Evolutionary conservation across 108 stramenopile genomes (phyloP).

Genomic region (Cyclotella cryptica): DNA sequence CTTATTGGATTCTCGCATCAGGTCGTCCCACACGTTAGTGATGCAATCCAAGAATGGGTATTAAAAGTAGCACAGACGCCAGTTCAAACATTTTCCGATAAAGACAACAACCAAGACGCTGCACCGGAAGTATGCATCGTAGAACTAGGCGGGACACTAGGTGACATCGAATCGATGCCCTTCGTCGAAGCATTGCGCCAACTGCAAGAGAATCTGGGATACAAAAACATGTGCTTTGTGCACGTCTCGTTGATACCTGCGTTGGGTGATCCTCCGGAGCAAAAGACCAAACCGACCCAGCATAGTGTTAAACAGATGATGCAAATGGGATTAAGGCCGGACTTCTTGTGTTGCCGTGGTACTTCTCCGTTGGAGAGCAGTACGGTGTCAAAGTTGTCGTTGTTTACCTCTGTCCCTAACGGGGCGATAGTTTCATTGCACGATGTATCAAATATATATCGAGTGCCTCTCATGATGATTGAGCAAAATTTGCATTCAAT

Average conservation of each 20-base stretch:
- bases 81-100: conserved; percentile 51
- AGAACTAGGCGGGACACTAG: conserved; percentile 89
- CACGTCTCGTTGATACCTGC: conserved; percentile 72
- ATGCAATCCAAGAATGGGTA: conserved; percentile 93
- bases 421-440: conserved; percentile 72
- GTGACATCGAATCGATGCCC: conserved; percentile 83
- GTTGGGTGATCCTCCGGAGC: conserved; percentile 53
- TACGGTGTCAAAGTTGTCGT: conserved; percentile 59
- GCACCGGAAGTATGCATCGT: conserved; percentile 89
- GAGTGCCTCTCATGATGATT: conserved; percentile 84
- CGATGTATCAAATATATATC: conserved; percentile 90
- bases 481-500: conserved; percentile 70
- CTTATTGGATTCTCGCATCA: neutral
- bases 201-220: conserved; percentile 61
- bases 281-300: conserved; percentile 68
- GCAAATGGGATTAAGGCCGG: conserved; percentile 68
- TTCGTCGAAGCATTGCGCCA: conserved; percentile 69
- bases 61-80: conserved; percentile 80
- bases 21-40: conserved; percentile 92
- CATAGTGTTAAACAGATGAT: conserved; percentile 67
- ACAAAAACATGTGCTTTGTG: conserved; percentile 72
- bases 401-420: conserved; percentile 73
- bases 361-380: conserved; percentile 50
- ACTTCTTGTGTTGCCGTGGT: conserved; percentile 75
- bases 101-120: conserved; percentile 34